A percentile compares a stretch with the other conserved stretches of the same genome.
Evolutionary conservation across 805 yeast genomes (phyloP).

Genomic region (Myxozyma geophila): DNA sequence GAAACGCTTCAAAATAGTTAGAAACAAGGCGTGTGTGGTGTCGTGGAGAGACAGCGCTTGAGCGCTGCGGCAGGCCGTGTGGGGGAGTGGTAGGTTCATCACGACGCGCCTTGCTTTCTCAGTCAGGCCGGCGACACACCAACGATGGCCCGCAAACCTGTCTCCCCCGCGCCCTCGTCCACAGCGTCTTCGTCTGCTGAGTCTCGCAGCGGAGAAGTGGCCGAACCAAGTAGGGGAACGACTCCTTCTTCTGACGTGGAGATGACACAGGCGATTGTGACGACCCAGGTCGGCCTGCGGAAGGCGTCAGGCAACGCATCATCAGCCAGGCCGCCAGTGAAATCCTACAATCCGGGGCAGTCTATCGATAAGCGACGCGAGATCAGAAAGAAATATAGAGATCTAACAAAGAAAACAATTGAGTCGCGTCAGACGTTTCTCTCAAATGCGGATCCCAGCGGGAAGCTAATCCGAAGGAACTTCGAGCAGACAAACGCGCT

Average conservation of each 20-base stretch:
- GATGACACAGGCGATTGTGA: background rate
- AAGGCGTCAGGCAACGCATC: background rate
- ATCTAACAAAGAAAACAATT: conserved; percentile 19
- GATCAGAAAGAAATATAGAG: conserved; percentile 24
- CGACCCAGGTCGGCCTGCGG: background rate
- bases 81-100: background rate
- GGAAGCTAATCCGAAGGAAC: conserved; percentile 13
- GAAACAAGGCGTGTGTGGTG: no score
- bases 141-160: background rate
- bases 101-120: background rate
- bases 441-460: conserved; percentile 13
- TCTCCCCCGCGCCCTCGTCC: background rate
- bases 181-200: background rate
- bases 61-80: no score
- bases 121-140: background rate
- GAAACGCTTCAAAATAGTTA: no score
- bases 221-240: background rate
- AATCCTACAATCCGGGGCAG: conserved; percentile 26
- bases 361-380: conserved; percentile 24
- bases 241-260: background rate
- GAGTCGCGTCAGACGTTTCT: conserved; percentile 17
- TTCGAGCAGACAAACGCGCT: conserved; percentile 22
- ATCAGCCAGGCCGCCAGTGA: background rate
- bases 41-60: no score
- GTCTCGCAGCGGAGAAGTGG: background rate